Percentiles rank a stretch among this genome's conserved stretches.
Conservation (phyloP, 495 filamentous ascomycete species). For the Hyaloscypha finlandica region DNA sequence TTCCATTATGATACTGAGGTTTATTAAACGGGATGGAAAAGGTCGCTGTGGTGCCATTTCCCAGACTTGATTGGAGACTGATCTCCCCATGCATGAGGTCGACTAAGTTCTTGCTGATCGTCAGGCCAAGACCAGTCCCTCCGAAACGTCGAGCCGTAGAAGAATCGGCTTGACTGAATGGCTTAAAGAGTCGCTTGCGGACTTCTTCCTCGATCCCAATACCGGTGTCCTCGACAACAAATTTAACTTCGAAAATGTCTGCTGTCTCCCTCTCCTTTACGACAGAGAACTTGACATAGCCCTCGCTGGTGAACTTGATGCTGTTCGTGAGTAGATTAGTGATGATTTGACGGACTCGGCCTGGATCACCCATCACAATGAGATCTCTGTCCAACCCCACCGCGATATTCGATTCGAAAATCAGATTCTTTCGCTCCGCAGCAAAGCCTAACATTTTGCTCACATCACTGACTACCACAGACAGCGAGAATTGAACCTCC, state of each 20-base stretch:
- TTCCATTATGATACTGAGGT: slow-evolving; percentile 33
- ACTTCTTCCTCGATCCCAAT: slow-evolving; percentile 83
- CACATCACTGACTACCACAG: slow-evolving; percentile 66
- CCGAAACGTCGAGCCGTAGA: slow-evolving; percentile 75
- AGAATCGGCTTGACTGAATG: slow-evolving; percentile 83
- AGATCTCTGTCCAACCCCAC: slow-evolving; percentile 46
- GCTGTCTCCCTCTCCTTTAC: slow-evolving; percentile 48
- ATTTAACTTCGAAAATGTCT: slow-evolving; percentile 53
- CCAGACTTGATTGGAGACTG: slow-evolving; percentile 57
- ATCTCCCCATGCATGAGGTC: slow-evolving; percentile 84
- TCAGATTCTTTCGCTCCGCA: slow-evolving; percentile 58
- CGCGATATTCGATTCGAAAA: slow-evolving; percentile 52
- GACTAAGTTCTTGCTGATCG: slow-evolving; percentile 76
- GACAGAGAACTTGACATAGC: slow-evolving; percentile 60
- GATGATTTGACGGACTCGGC: slow-evolving; percentile 77
- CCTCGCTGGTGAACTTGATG: slow-evolving; percentile 82
- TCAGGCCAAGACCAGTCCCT: slow-evolving; percentile 79
- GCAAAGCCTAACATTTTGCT: slow-evolving; percentile 63
- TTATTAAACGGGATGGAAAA: slow-evolving; percentile 73
- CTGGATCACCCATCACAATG: slow-evolving; percentile 71
- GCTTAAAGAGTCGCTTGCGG: slow-evolving; percentile 72
- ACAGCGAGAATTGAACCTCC: slow-evolving; percentile 77
- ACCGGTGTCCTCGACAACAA: slow-evolving; percentile 75
- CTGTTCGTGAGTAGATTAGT: slow-evolving; percentile 87
- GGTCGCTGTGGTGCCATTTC: slow-evolving; percentile 61